phyloP scores from a whole-genome alignment of 257 asterid genomes.

The Scutellaria galericulata region DNA sequence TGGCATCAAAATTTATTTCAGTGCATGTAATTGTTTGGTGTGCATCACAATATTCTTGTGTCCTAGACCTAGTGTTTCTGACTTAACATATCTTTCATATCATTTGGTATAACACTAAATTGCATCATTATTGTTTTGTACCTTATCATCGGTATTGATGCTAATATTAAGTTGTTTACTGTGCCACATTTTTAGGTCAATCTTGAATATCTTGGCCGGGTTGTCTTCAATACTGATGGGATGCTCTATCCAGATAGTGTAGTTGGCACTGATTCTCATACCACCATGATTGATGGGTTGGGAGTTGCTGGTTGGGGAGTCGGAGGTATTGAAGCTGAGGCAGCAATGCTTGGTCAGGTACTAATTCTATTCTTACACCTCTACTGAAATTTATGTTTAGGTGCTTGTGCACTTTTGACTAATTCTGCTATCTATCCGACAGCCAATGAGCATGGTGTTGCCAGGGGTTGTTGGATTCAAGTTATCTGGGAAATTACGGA shows the following conservation, averaged over 20 bases:
- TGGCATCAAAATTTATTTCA: background rate
- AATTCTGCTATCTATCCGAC: constrained; percentile 40
- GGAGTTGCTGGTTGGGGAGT: constrained; percentile 99
- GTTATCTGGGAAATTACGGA: constrained; percentile 73
- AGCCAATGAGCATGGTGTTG: constrained; percentile 98
- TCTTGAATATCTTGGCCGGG: constrained; percentile 93
- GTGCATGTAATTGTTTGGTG: constrained; percentile 21
- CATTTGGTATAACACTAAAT: background rate
- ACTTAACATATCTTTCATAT: constrained; percentile 21
- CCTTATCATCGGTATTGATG: constrained; percentile 14
- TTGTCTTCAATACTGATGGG: constrained; percentile 85
- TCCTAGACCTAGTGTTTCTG: constrained; percentile 4
- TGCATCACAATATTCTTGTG: background rate
- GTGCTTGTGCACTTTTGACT: constrained; percentile 31
- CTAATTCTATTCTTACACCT: constrained; percentile 7
- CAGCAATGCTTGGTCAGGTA: constrained; percentile 99
- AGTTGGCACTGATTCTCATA: constrained; percentile 96
- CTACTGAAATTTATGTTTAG: constrained; percentile 28
- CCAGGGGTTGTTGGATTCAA: constrained; percentile 96
- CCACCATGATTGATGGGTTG: constrained; percentile 96
- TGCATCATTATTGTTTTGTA: background rate
- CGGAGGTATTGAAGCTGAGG: constrained; percentile 99
- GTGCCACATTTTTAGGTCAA: constrained; percentile 63
- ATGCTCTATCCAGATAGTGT: constrained; percentile 93
- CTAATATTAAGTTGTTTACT: constrained; percentile 16